Conservation (phyloP, 129 eudicot genomes). For the Rutidosis leptorrhynchoides region DNA sequence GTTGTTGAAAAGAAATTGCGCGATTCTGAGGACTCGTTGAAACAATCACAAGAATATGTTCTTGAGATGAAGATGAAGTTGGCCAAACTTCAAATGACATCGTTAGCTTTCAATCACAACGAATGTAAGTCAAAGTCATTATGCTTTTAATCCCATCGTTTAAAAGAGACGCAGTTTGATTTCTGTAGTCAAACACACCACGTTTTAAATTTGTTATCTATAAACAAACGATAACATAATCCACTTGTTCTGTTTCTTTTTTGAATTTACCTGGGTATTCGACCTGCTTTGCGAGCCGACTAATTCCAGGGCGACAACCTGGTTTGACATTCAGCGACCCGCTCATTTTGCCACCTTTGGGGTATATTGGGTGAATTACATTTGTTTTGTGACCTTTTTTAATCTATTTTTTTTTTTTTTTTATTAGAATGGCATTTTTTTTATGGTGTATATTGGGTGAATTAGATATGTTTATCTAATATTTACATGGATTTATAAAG, state of each 20-base stretch:
- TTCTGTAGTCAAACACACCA: constrained; percentile 2
- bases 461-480: constrained; percentile 5
- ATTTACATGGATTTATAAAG: constrained; percentile 28
- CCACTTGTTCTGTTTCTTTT: too few relatives aligned
- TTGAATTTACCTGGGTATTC: too few relatives aligned
- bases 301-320: too few relatives aligned
- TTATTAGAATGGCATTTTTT: too few relatives aligned
- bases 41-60: constrained; percentile 69
- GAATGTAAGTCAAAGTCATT: constrained; percentile 52
- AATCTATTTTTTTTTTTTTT: too few relatives aligned
- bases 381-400: too few relatives aligned
- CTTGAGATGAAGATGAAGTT: constrained; percentile 71
- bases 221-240: constrained; percentile 5
- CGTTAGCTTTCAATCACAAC: constrained; percentile 44
- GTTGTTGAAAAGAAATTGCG: constrained; percentile 47
- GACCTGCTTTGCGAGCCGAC: too few relatives aligned
- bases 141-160: not conserved
- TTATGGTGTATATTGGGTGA: not conserved
- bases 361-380: not conserved
- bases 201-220: not conserved
- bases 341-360: not conserved
- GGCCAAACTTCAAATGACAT: constrained; percentile 72
- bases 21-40: constrained; percentile 61
- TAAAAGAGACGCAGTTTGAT: not conserved
- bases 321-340: not conserved